Evolutionary conservation across 78 protist genomes (phyloP).

Genomic region (Guillardia theta): DNA sequence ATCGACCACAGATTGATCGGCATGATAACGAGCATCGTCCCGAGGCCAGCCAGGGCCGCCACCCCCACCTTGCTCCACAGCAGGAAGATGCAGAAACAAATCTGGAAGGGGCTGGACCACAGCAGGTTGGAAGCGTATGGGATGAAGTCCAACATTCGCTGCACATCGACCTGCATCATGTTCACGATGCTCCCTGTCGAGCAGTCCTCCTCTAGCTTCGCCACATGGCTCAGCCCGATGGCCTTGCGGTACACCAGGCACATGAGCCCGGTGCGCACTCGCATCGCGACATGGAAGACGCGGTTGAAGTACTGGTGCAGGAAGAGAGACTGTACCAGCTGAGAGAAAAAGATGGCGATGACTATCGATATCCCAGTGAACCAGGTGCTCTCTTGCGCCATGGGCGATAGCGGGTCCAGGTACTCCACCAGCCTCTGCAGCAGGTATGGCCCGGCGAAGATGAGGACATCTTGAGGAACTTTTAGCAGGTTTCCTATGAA

Average conservation of each 20-base stretch:
- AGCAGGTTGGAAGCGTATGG: slow-evolving; percentile 8
- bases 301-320: not conserved
- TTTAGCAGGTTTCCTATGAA: not conserved
- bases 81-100: not conserved
- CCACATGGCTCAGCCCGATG: not conserved
- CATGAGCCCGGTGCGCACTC: not conserved
- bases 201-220: not conserved
- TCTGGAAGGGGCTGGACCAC: not conserved
- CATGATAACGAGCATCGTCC: not conserved
- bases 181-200: not conserved
- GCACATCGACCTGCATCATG: slow-evolving; percentile 13
- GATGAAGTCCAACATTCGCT: not conserved
- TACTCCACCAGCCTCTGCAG: not conserved
- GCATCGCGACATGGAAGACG: not conserved
- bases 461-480: not conserved
- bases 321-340: not conserved
- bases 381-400: not conserved
- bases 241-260: not conserved
- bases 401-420: not conserved
- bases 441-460: not conserved
- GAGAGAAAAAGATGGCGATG: not conserved
- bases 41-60: not conserved
- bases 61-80: not conserved
- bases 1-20: not conserved
- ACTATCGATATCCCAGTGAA: not conserved